Evolutionary conservation across 345 rosid species (phyloP).

Genomic region (Erucastrum elatum): DNA sequence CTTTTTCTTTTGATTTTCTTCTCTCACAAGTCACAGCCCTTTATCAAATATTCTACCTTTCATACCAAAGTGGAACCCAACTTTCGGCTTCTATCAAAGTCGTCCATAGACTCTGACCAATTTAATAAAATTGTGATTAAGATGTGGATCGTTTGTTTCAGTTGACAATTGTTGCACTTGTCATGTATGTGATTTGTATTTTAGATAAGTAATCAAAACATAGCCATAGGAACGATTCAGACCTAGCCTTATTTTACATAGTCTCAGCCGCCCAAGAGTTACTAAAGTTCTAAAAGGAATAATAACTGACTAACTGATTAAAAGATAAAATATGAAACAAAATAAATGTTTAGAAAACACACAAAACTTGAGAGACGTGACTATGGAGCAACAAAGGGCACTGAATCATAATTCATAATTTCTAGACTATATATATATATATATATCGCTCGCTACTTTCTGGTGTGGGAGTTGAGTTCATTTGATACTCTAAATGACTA

Average conservation of each 20-base stretch:
- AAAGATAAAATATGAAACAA: not conserved
- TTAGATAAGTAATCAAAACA: not conserved
- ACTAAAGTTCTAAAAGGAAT: not conserved
- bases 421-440: no score
- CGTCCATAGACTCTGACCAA: conserved; percentile 7
- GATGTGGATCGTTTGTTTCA: conserved; percentile 1
- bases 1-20: conserved; percentile 15
- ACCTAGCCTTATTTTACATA: not conserved
- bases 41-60: conserved; percentile 26
- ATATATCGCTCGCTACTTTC: not conserved
- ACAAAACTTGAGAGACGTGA: not conserved
- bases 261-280: not conserved
- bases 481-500: not conserved
- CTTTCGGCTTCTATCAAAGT: conserved; percentile 31
- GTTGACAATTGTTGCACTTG: conserved; percentile 16
- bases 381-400: not conserved
- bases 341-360: conserved; percentile 4
- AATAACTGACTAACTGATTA: not conserved
- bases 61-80: conserved; percentile 31
- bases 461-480: not conserved
- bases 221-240: not conserved
- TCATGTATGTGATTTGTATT: not conserved
- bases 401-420: not conserved
- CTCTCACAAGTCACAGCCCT: conserved; percentile 13
- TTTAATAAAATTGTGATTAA: conserved; percentile 5